phyloP scores from a whole-genome alignment of 83 land plant species.

The Picea engelmannii region DNA sequence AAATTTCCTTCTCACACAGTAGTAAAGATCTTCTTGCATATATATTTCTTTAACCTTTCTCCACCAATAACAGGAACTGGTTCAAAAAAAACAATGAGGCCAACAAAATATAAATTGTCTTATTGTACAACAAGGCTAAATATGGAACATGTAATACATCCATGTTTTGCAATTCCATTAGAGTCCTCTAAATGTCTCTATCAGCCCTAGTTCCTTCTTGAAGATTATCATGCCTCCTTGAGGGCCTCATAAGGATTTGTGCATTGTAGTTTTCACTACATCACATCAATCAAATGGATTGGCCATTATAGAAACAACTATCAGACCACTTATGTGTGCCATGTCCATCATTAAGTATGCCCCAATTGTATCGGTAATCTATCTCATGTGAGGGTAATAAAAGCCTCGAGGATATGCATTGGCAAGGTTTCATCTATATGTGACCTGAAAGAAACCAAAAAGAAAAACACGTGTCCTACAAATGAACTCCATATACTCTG shows the following conservation, averaged over 20 bases:
- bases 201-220: slow-evolving; percentile 70
- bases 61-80: slow-evolving; percentile 31
- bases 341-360: slow-evolving; percentile 98
- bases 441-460: too few relatives aligned
- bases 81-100: not conserved
- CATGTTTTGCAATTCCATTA: too few relatives aligned
- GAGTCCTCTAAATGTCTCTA: too few relatives aligned
- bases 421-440: too few relatives aligned
- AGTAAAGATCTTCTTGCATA: slow-evolving; percentile 44
- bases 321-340: slow-evolving; percentile 97
- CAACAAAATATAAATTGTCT: not conserved
- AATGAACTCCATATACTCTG: too few relatives aligned
- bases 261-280: slow-evolving; percentile 89
- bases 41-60: slow-evolving; percentile 48
- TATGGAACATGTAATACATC: not conserved
- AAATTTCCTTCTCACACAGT: slow-evolving; percentile 26
- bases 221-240: slow-evolving; percentile 96
- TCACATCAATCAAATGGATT: slow-evolving; percentile 91
- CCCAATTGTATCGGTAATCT: slow-evolving; percentile 78
- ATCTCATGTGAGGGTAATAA: too few relatives aligned
- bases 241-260: slow-evolving; percentile 92
- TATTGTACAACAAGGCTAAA: not conserved
- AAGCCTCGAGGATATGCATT: too few relatives aligned
- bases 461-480: too few relatives aligned
- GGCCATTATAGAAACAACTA: slow-evolving; percentile 75